Evolutionary conservation across 164 flowering plant species (phyloP), one percentile per base, ranked within the genome.

Genomic region (Macadamia tetraphylla): DNA sequence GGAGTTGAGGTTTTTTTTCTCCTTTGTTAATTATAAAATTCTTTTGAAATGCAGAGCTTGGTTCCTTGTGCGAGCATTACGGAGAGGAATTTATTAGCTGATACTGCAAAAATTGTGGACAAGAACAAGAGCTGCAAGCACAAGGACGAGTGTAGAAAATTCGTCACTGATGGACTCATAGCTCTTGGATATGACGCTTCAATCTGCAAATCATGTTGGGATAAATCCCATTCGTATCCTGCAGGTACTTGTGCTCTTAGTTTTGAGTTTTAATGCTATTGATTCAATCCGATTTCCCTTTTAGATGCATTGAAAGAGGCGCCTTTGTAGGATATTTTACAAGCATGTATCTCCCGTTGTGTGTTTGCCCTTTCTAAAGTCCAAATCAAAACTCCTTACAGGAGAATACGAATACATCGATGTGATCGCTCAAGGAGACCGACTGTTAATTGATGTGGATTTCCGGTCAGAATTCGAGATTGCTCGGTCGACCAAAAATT

Each of bases 171-270:
- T 29, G 82, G 84, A 0, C 79, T 93, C 9, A 12, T 68, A 44
- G 71, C 81, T 42, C 74, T 84, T 52, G 96, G 98, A 15, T 89
- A 91, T 74, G 82, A 88, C 57, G 88, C 91, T 13, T 86, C 95
- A 7, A 66, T 87, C 67, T 91, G 94, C 78, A 91, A 82, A 76
- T 88, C 97, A 6, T 82, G 80, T 13, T 93, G 96, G 96, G 94
- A 88, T 13, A 87, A 88, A 74, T 73, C 94, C 42, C 76, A 87
- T 65, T 79, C 90, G 1, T 80, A 62, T 9, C 48, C 51, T n/a
- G 65, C 51, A 17, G 29, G 65, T 62, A 42, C 51, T 42, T 2
- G 1, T 44, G 4, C 58, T 49, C 6, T 10, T 32, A 23, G 23
- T 29, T 64, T 32, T 3, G 29, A 55, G 6, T 64, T 49, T 17